Conservation (phyloP, 208 protist genomes). For the Wallacemonas rigidus region DNA sequence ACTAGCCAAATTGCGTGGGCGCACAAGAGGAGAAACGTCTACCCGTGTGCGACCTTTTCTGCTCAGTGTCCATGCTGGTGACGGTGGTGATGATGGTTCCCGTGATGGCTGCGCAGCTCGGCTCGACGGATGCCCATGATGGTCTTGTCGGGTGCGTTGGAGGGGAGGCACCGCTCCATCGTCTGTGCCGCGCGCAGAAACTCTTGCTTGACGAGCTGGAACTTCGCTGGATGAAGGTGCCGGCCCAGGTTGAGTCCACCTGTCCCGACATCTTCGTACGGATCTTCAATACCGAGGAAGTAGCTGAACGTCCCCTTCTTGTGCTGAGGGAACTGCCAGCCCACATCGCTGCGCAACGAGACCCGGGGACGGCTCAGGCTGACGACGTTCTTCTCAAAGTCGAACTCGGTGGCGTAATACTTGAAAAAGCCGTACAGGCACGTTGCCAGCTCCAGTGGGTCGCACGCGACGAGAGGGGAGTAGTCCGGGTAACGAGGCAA, state of each 20-base stretch:
- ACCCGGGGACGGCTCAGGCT: constrained; percentile 76
- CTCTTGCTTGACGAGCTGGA: constrained; percentile 89
- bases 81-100: constrained; percentile 8
- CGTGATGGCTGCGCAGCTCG: constrained; percentile 36
- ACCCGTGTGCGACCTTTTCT: no score
- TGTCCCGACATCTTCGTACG: constrained; percentile 84
- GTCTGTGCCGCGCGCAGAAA: constrained; percentile 77
- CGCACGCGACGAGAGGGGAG: constrained; percentile 70
- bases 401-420: constrained; percentile 83
- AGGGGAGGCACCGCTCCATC: constrained; percentile 80
- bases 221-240: constrained; percentile 86
- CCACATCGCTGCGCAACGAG: constrained; percentile 58
- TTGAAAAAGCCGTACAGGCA: constrained; percentile 88
- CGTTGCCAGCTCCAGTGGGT: constrained; percentile 64
- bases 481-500: constrained; percentile 88
- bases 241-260: constrained; percentile 88
- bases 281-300: constrained; percentile 84
- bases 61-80: constrained; percentile 4
- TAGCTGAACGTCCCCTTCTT: constrained; percentile 86
- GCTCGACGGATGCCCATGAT: constrained; percentile 77
- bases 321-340: constrained; percentile 81
- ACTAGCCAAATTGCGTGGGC: no score
- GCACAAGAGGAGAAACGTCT: no score
- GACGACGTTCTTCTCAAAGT: constrained; percentile 80
- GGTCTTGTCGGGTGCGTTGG: constrained; percentile 77